Conservation (phyloP, 2,329 filamentous ascomycete species). For the Zymoseptoria brevis region DNA sequence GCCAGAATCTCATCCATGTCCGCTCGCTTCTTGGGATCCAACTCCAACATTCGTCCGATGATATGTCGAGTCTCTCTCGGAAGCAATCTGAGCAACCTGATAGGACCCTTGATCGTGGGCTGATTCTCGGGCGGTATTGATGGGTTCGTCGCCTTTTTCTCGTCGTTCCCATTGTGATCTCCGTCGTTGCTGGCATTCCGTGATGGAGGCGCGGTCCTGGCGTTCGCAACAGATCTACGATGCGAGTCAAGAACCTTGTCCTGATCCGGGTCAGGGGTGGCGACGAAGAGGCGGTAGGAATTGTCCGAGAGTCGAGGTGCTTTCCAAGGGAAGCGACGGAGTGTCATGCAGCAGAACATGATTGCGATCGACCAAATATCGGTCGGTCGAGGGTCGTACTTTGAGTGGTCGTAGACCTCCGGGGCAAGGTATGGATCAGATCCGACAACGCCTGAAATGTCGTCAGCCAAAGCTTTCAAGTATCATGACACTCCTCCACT, state of each 20-base stretch:
- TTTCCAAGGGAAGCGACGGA: constrained; percentile 95
- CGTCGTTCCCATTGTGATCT: constrained; percentile 9
- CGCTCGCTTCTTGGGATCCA: constrained; percentile 75
- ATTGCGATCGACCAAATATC: constrained; percentile 98
- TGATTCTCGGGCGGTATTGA: constrained; percentile 21
- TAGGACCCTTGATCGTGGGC: constrained; percentile 76
- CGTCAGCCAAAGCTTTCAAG: constrained; percentile 2
- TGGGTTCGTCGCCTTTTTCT: constrained; percentile 29
- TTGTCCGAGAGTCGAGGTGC: constrained; percentile 85
- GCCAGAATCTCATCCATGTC: constrained; percentile 77
- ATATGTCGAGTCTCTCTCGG: constrained; percentile 86
- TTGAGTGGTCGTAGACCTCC: constrained; percentile 87
- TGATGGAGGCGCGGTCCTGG: constrained; percentile 35
- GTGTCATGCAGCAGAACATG: constrained; percentile 97
- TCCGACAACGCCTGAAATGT: constrained; percentile 57
- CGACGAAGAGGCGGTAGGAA: constrained; percentile 86
- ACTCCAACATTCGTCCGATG: constrained; percentile 83
- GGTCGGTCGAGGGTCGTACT: constrained; percentile 87
- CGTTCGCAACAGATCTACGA: constrained; percentile 17
- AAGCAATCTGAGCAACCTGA: constrained; percentile 77
- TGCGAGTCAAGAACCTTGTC: constrained; percentile 26
- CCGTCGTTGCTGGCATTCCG: constrained; percentile 28
- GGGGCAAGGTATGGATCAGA: constrained; percentile 96
- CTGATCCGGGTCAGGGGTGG: constrained; percentile 67
- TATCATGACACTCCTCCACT: constrained; percentile 29